Evolutionary conservation across 306 rosid species (phyloP).

Genomic region (Corylus avellana): DNA sequence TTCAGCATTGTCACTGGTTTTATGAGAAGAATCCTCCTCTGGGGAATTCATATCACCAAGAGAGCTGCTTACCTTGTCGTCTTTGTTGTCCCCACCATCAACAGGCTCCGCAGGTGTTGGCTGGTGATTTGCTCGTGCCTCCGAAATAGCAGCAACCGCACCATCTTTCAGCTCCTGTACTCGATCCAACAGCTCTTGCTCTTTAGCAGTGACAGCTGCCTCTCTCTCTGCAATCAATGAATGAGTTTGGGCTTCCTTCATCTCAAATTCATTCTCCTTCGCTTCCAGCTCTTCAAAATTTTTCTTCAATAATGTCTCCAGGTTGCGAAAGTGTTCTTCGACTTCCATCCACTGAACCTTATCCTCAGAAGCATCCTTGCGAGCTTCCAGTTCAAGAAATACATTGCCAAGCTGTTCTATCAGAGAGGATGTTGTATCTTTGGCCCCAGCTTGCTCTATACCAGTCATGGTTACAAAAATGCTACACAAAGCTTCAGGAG

Average conservation of each 20-base stretch:
- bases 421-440: constrained; percentile 33
- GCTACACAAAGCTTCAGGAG: constrained; percentile 31
- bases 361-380: constrained; percentile 42
- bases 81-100: constrained; percentile 49
- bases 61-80: constrained; percentile 72
- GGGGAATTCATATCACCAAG: constrained; percentile 54
- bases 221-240: constrained; percentile 50
- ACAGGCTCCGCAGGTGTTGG: constrained; percentile 41
- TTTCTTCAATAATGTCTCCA: constrained; percentile 47
- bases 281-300: constrained; percentile 60
- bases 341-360: constrained; percentile 70
- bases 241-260: constrained; percentile 46
- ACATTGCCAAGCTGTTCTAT: constrained; percentile 61
- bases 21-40: constrained; percentile 55
- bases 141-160: constrained; percentile 62
- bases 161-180: constrained; percentile 79
- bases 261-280: constrained; percentile 58
- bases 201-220: constrained; percentile 60
- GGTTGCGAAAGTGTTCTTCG: constrained; percentile 58
- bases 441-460: constrained; percentile 41
- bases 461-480: constrained; percentile 46
- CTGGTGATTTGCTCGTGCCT: constrained; percentile 52
- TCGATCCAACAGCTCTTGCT: constrained; percentile 70
- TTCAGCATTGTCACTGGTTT: constrained; percentile 55
- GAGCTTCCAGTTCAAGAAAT: constrained; percentile 56